Base-by-base conservation (phyloP, 73 alveolate species). In the Breviolum minutum region DNA sequence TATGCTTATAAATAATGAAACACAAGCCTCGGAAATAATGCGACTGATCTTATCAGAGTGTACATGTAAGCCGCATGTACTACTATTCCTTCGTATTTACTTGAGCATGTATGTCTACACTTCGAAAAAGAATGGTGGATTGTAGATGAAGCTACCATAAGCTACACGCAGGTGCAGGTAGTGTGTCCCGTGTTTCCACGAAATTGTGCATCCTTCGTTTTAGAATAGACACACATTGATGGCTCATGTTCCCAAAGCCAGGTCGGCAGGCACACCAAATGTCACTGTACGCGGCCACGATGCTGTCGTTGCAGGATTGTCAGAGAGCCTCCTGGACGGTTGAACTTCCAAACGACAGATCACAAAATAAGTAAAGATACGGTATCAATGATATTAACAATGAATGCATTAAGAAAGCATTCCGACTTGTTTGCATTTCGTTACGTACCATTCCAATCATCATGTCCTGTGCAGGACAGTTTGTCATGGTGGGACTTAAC, bases 261-360 rank as follows among this genome's bases (percentile, higher is more conserved):
- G 97, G 97, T 91, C 97, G 17, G 63, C 61, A 76, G 87, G 73
- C 32, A 24, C 82, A 24, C 90, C 98, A 11, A 14, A 29, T 10
- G 79, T 92, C 69, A 64, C 32, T 54, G 90, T 92, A 64, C 98
- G 80, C 19, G 98, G 98, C 29, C 32, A 27, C 48, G 63, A 32
- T 24, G 90, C 91, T 48, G 26, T 62, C 66, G 29, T 17, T 0
- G 98, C 98, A 73, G 98, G 98, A 62, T n/a, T n/a, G n/a, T n/a
- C n/a, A n/a, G n/a, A 70, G 90, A 70, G 17, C 74, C 74, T 66
- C 17, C 11, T n/a, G 17, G 82, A 20, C 48, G 82, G 82, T 17
- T 11, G 63, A 19, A 7, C 24, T 32, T 32, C 20, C 29, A 11
- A 17, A 81, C 54, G 54, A 40, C 54, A 40, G 54, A 40, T 40